Evolutionary conservation across 2,329 filamentous ascomycete species (phyloP), one percentile per base, ranked within the genome.

Genomic region (Exophiala aquamarina): DNA sequence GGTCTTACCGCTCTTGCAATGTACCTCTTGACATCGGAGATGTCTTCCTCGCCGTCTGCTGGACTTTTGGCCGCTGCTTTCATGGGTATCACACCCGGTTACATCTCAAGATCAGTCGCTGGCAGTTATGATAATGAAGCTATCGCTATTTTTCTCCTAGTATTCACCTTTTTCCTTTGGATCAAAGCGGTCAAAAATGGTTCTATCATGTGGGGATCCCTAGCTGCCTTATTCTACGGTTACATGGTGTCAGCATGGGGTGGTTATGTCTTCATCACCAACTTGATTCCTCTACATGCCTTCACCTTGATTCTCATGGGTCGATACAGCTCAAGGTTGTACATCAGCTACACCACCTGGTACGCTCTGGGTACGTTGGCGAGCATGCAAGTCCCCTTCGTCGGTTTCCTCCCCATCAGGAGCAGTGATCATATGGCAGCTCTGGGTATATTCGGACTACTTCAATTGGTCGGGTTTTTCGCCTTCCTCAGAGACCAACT

Each of bases 161-260:
- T 98, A 57, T 96, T 95, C 70, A 98, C 93, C 66, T 98, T 98
- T 73, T 98, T 84, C 73, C 82, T 98, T 43, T 98, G 93, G 93
- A 95, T 98, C 74, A 97, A 97, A 79, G 89, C 93, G 15, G 79
- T 98, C 59, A 98, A 98, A 77, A 81, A 90, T 49, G 93, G 93
- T 19, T 97, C 93, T 41, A 90, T 95, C 68, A 87, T 96, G 70
- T 98, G 92, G 92, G 92, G 90, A 60, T 91, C 89, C 29, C 77
- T 96, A 54, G 93, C 91, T 61, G 93, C 93, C 34, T 78, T 98
- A 45, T 97, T 94, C 74, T 98, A 98, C 71, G 93, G 93, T 64
- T 98, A 98, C 82, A 98, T 98, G 93, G 93, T 98, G 56, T 93
- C 92, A 39, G 95, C 94, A 14, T 98, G 93, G 93, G 93, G 93